These are phyloP conservation scores for Micractinium conductrix DNA, from an alignment of 139 green algal genomes.

Conservation along the genomic window DNA sequence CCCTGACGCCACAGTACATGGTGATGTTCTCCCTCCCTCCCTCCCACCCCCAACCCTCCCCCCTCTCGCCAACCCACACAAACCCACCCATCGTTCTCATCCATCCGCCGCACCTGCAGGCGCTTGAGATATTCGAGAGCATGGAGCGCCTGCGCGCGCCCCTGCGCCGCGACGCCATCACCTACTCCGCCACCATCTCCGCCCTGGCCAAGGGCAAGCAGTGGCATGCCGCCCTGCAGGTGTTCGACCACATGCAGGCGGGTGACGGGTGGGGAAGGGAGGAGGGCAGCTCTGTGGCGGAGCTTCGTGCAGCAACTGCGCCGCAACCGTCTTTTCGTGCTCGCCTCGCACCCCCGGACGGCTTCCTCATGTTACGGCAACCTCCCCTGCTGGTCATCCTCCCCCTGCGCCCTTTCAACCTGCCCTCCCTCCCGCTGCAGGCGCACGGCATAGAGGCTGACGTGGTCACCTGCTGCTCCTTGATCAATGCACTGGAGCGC, in stretches of 20 bases:
- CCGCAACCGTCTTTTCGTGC: no score
- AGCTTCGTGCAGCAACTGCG: neutral
- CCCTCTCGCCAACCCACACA: neutral
- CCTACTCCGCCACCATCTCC: slow-evolving; percentile 85
- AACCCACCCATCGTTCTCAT: neutral
- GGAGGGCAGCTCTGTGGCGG: neutral
- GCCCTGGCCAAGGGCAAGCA: slow-evolving; percentile 87
- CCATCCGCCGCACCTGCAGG: neutral
- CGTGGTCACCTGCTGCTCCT: slow-evolving; percentile 89
- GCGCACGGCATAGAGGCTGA: slow-evolving; percentile 74
- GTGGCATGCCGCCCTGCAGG: slow-evolving; percentile 67
- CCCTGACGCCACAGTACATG: no score
- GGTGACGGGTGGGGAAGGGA: neutral
- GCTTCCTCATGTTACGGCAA: no score
- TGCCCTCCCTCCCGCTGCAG: neutral
- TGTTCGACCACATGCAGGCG: slow-evolving; percentile 67
- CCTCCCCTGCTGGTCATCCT: no score
- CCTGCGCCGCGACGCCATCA: slow-evolving; percentile 85
- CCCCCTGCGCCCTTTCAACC: no score
- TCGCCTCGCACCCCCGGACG: no score
- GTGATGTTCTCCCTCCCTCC: no score
- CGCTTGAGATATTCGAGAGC: slow-evolving; percentile 69
- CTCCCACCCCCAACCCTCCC: neutral
- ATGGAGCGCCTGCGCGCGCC: slow-evolving; percentile 74
- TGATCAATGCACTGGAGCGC: slow-evolving; percentile 91